Conservation (phyloP, 345 rosid genomes). For the Erodium maritimum region DNA sequence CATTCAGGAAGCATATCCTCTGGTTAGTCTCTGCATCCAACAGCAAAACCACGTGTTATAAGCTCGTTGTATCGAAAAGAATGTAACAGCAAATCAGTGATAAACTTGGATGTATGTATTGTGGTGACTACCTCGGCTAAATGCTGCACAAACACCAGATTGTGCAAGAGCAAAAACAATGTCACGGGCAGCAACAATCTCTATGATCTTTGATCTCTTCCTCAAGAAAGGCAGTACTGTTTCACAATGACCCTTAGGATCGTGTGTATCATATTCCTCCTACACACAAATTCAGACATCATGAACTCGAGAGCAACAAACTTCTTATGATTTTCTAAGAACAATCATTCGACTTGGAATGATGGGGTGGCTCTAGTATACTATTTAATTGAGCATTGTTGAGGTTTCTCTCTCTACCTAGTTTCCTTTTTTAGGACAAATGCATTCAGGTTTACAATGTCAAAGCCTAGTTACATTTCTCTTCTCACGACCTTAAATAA, state of each 20-base stretch:
- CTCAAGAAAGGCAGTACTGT: conserved; percentile 29
- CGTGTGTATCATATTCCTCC: conserved; percentile 44
- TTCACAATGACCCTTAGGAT: conserved; percentile 35
- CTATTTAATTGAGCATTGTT: no score
- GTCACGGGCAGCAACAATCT: conserved; percentile 48
- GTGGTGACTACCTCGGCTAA: conserved; percentile 30
- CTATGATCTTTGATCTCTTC: conserved; percentile 37
- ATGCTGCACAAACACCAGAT: conserved; percentile 53
- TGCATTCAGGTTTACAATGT: no score
- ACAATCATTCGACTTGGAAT: not conserved
- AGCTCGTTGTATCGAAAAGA: no score
- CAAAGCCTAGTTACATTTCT: no score
- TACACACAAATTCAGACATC: conserved; percentile 5
- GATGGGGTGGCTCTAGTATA: not conserved
- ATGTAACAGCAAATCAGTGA: no score
- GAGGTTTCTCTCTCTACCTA: no score
- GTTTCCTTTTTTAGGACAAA: no score
- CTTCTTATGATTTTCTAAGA: conserved; percentile 2
- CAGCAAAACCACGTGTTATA: not conserved
- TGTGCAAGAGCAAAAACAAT: conserved; percentile 50
- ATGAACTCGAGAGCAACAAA: conserved; percentile 1
- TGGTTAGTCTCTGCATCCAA: conserved; percentile 44
- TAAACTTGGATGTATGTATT: no score
- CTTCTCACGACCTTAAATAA: no score
- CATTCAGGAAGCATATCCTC: conserved; percentile 55